Evolutionary conservation across 2,329 filamentous ascomycete species (phyloP).

Genomic region (Colletotrichum sp.): DNA sequence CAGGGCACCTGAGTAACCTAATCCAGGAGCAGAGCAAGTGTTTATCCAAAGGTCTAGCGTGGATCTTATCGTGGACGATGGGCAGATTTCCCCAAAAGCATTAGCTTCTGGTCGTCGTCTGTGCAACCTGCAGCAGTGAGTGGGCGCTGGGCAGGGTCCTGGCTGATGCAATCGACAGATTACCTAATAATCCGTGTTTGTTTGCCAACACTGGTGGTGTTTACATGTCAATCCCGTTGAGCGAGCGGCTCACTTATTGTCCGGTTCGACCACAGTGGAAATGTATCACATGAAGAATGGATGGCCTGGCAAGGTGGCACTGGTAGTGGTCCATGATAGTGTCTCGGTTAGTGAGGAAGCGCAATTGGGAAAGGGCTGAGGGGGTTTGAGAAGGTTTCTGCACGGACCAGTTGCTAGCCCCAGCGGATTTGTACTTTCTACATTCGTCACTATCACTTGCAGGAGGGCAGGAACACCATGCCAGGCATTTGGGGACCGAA

Average conservation of each 20-base stretch:
- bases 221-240: background rate
- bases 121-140: background rate
- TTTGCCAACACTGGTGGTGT: background rate
- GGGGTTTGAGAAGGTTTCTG: slow-evolving; percentile 59
- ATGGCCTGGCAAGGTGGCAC: background rate
- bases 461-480: background rate
- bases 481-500: background rate
- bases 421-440: slow-evolving; percentile 37
- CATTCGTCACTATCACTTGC: slow-evolving; percentile 23
- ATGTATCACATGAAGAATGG: background rate
- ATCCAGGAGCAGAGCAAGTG: background rate
- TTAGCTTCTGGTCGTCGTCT: background rate
- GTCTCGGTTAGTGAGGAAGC: slow-evolving; percentile 11
- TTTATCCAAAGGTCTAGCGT: background rate
- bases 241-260: background rate
- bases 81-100: background rate
- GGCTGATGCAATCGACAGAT: background rate
- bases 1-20: background rate
- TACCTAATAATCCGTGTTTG: background rate
- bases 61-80: background rate
- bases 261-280: background rate
- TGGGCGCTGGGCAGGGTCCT: background rate
- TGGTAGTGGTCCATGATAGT: background rate
- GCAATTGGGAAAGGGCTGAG: slow-evolving; percentile 37
- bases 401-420: slow-evolving; percentile 20